Evolutionary conservation across 2,329 filamentous ascomycete species (phyloP), one percentile per base, ranked within the genome.

Genomic region (Claviceps arundinis): DNA sequence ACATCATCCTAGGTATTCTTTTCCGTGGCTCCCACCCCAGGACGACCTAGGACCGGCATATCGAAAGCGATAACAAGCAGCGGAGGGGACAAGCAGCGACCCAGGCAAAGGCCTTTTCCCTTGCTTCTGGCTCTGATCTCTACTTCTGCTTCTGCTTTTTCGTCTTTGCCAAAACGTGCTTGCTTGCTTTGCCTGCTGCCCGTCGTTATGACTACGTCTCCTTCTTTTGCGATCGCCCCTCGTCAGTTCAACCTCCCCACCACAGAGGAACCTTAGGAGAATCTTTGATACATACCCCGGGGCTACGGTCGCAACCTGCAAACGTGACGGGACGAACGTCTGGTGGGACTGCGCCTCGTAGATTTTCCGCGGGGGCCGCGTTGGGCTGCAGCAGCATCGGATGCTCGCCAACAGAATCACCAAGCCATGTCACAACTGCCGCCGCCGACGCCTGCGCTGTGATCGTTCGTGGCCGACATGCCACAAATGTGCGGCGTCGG

Each of bases 371-470:
- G 24, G 38, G 37, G 13, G 13, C 50, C 13, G 24, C 37, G 17
- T 19, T 30, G 30, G 26, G 34, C 42, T 22, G 37, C 37, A 49
- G 48, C 45, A 47, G 30, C 52, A 54, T 51, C 58, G 60, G 45
- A 62, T 59, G 63, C 63, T 62, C 59, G 65, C 57, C 62, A 62
- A 63, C 60, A 66, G 59, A 61, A 62, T 63, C 58, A 62, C 59
- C 60, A 74, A 72, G 59, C 60, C 74, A 55, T 83, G 80, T 64
- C 77, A 82, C 65, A 82, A 81, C 65, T 83, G 80, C 65, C 77
- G 78, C 54, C 74, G 73, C 53, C 74, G 73, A 60, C 75, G 80
- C 57, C 73, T 79, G 62, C 77, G 78, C 60, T 84, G 80, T 64
- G 80, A 84, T 64, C 72, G 75, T 54, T 81, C 79, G 37, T 66